A percentile compares a stretch with the other conserved stretches of the same genome.
These are phyloP conservation scores for Silene coronaria DNA, from an alignment of 179 eudicot genomes.

Conservation along the genomic window DNA sequence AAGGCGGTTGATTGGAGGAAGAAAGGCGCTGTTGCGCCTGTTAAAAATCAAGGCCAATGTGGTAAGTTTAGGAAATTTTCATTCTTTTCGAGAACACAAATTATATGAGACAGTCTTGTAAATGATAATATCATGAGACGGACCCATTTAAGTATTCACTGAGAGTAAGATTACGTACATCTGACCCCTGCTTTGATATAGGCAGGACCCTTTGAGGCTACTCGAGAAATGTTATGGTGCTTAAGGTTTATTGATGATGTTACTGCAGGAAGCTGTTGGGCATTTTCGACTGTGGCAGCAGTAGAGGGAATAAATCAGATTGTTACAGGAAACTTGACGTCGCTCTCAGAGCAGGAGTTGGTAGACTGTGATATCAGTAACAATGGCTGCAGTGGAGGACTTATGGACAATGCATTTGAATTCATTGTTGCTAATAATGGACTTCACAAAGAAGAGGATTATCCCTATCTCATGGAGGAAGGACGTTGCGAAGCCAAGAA, in stretches of 20 bases:
- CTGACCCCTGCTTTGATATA: not conserved
- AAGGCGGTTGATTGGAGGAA: conserved; percentile 66
- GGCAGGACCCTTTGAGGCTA: not conserved
- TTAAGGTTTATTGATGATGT: not conserved
- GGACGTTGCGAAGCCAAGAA: conserved; percentile 53
- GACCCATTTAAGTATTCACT: too few species aligned
- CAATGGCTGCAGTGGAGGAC: conserved; percentile 65
- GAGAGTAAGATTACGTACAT: not conserved
- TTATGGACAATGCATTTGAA: conserved; percentile 62
- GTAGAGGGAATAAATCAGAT: conserved; percentile 77
- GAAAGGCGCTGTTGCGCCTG: conserved; percentile 53
- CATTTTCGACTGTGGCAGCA: conserved; percentile 72
- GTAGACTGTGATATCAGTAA: conserved; percentile 63
- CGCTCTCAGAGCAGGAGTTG: conserved; percentile 61
- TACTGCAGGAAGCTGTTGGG: conserved; percentile 71
- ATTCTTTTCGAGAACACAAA: too few species aligned
- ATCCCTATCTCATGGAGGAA: conserved; percentile 70
- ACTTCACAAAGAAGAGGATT: conserved; percentile 61
- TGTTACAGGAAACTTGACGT: conserved; percentile 52
- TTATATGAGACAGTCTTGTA: not conserved
- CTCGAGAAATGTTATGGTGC: not conserved
- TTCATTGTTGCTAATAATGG: conserved; percentile 54
- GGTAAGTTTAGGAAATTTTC: conserved; percentile 37
- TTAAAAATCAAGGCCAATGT: conserved; percentile 68
- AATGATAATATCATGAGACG: too few species aligned